A percentile compares a stretch with the other conserved stretches of the same genome.
Conservation (phyloP, 2,329 filamentous ascomycete species). For the Botrytis pseudocinerea region DNA sequence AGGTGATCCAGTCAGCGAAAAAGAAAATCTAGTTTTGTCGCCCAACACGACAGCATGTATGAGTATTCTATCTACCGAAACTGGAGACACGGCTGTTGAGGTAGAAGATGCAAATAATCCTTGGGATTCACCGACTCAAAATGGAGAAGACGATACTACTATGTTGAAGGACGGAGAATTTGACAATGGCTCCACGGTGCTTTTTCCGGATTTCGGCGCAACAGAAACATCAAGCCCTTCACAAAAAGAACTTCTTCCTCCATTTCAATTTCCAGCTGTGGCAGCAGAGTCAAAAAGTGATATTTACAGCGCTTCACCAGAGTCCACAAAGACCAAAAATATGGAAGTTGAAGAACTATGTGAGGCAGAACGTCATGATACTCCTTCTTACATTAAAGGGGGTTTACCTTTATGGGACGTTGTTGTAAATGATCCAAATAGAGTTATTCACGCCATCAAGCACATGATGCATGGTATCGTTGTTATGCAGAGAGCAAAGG, state of each 20-base stretch:
- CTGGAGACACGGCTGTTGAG: neutral
- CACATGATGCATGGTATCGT: constrained; percentile 20
- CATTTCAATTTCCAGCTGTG: neutral
- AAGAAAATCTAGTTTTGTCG: neutral
- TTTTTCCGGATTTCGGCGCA: neutral
- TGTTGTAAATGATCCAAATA: constrained; percentile 13
- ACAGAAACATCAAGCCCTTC: neutral
- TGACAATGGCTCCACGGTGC: neutral
- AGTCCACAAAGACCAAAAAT: neutral
- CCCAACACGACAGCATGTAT: constrained; percentile 5
- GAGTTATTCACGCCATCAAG: constrained; percentile 20
- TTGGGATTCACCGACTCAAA: constrained; percentile 11
- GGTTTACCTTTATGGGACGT: constrained; percentile 1
- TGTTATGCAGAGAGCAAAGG: neutral
- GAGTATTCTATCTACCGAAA: constrained; percentile 15
- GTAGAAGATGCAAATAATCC: neutral
- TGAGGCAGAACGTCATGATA: constrained; percentile 17
- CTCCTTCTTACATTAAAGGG: constrained; percentile 21
- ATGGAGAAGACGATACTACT: neutral
- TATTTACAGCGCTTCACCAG: neutral
- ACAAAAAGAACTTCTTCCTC: constrained; percentile 5
- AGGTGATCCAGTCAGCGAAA: neutral
- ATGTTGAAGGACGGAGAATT: neutral
- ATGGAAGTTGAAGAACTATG: constrained; percentile 6
- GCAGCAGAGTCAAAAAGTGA: no score